Conservation (phyloP, 139 green algal genomes). For the Eudorina sp. region DNA sequence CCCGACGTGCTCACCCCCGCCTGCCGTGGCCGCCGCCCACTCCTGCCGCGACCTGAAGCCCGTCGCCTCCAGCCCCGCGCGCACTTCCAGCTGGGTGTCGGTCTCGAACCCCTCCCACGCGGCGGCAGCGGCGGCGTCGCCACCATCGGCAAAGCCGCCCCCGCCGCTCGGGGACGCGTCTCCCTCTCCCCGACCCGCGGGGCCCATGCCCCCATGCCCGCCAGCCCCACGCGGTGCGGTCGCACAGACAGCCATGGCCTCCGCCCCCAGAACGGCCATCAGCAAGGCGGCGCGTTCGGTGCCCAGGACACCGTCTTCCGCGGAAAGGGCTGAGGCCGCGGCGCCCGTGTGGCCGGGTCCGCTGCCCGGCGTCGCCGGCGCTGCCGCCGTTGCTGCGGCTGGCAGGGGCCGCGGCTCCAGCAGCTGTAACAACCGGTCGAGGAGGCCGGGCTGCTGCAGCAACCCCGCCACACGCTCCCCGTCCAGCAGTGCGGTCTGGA, state of each 20-base stretch:
- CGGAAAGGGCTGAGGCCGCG: too few species aligned
- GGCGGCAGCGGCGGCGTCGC: background rate
- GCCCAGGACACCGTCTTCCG: too few species aligned
- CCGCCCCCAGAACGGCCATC: background rate
- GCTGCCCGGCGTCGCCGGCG: background rate
- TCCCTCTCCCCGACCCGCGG: background rate
- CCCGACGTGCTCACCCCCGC: too few species aligned
- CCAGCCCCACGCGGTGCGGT: too few species aligned
- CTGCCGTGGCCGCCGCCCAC: background rate
- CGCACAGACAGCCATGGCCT: background rate
- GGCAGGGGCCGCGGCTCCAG: background rate
- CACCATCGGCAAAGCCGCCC: background rate
- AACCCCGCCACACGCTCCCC: slow-evolving; percentile 14
- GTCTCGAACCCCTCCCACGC: background rate
- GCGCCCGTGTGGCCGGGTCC: too few species aligned
- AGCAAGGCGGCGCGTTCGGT: background rate
- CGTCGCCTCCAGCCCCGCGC: slow-evolving; percentile 5
- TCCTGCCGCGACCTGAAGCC: background rate
- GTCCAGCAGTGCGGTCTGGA: slow-evolving; percentile 53
- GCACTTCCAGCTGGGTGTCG: slow-evolving; percentile 9
- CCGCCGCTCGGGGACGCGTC: background rate
- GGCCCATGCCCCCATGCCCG: background rate
- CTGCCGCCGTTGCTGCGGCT: background rate
- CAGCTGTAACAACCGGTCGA: slow-evolving; percentile 39
- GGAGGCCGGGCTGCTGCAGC: slow-evolving; percentile 19